Base-by-base conservation (phyloP, 768 basidiomycete genomes). In the Suillus discolor region DNA sequence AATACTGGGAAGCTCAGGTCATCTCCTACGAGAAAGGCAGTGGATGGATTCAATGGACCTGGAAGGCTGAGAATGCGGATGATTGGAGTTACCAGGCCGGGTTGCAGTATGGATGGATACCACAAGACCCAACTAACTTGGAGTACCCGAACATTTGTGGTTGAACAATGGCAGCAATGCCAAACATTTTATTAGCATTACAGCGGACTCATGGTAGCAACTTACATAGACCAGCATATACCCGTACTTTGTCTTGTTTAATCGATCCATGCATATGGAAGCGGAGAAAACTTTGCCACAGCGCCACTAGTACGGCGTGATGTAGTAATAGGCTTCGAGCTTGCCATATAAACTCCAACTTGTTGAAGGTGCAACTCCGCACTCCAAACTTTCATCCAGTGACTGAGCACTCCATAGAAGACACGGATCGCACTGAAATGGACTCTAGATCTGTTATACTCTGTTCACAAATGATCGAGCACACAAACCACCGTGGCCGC, bases 1-100 rank as follows among this genome's bases (percentile, higher is more conserved):
- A 86, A 73, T 93, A 91, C 69, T 95, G 89, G 84, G 93, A 95
- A 72, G 88, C 87, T 5, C 93, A 94, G 76, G 86, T 89, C 85
- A 84, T 65, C 82, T 91, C 61, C 92, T 65, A 89, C 25, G 93
- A 94, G 77, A 80, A 65, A 47, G 83, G 88, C 16, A 83, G 86
- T 53, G 90, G 91, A 23, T 92, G 91, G 90, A 79, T 90, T 5
- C 90, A 83, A 68, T 91, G 90, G 89, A 86, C 90, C 8, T 92
- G 91, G 91, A 92, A 91, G 84, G 80, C 85, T 6, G 90, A 92
- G 76, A 84, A 83, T 67, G 87, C 86, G 16, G 88, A 90, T 73
- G 88, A 91, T 67, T 91, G 88, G 90, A 89, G 88, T 71, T 93
- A 93, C 73, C 84, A 87, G 76, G 86, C 83, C 69, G 91, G 91